A percentile compares a stretch with the other conserved stretches of the same genome.
These are phyloP conservation scores for Colletotrichum scovillei DNA, from an alignment of 2,329 filamentous ascomycete species.

Conservation along the genomic window DNA sequence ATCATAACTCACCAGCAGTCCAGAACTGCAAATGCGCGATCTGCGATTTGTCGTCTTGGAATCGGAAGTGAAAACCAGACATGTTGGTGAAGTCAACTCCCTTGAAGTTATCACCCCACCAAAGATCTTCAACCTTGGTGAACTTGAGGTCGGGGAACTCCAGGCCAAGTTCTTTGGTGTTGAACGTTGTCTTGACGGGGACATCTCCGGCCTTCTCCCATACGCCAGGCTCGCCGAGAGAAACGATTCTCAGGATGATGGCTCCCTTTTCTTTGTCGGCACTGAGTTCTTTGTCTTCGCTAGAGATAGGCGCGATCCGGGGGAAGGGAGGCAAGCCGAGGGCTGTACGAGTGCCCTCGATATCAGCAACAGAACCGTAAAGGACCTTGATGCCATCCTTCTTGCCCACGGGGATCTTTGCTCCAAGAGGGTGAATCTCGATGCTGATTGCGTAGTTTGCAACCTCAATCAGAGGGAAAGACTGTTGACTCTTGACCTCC, in stretches of 20 bases:
- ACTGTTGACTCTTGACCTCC: neutral
- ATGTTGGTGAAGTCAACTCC: constrained; percentile 13
- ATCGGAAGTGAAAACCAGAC: constrained; percentile 13
- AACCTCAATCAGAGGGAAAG: neutral
- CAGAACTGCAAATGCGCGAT: neutral
- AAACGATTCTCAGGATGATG: neutral
- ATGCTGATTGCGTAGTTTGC: neutral
- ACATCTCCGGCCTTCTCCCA: neutral
- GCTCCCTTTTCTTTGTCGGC: neutral
- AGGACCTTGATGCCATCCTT: neutral
- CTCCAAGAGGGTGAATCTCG: neutral
- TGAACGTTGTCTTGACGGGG: neutral
- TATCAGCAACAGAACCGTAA: neutral
- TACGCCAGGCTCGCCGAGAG: neutral
- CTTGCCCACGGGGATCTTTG: neutral
- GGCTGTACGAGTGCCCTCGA: neutral
- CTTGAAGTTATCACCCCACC: constrained; percentile 11
- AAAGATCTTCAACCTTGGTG: constrained; percentile 9
- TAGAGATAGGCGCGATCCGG: neutral
- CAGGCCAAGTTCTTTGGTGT: neutral
- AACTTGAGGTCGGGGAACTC: neutral
- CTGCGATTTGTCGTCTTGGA: neutral
- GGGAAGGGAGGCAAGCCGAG: neutral
- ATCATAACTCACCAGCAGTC: neutral
- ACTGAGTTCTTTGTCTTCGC: neutral